Base-by-base conservation (phyloP, 2,329 filamentous ascomycete species). In the Seiridium unicorne region DNA sequence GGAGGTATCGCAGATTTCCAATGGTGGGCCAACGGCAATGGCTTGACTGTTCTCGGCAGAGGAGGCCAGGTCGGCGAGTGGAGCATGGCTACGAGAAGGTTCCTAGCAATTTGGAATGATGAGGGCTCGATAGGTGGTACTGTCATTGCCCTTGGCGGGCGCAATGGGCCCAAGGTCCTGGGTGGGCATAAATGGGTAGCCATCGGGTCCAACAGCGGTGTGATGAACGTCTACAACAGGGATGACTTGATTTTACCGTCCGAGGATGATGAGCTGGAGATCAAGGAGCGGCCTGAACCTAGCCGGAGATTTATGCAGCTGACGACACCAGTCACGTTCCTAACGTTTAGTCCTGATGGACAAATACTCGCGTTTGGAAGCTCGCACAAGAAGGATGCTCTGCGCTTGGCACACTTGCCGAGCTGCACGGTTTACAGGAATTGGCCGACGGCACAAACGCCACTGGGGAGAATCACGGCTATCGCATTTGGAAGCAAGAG, bases 401-500 rank as follows among this genome's bases (percentile, higher is more conserved):
- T 99, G 73, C 84, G 90, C 69, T 78, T 99, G 65, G 92, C 94
- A 38, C 95, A 99, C 75, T 78, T 99, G 66, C 93, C 94, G 0
- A 93, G 86, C 66, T 97, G 93, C 74, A 97, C 93, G 1, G 92
- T 98, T 26, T 99, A 95, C 81, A 88, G 89, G 69, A 99, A 99
- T 76, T 99, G 95, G 95, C 95, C 95, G 32, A 99, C 94, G 58
- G 86, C 88, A 64, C 89, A 90, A 73, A 99, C 95, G 60, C 93
- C 93, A 1, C 76, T 99, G 62, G 95, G 95, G 0, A 84, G 92
- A 61, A 88, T 98, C 65, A 91, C 91, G 2, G 82, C 87, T 1
- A 85, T 93, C 61, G 88, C 90, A 3, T 90, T 92, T 72, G 84
- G 84, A 26, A 81, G 78, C 5, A 80, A 82, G 63, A 90, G 87